Conservation (phyloP, 106 monocot species). For the Triglochin maritima region DNA sequence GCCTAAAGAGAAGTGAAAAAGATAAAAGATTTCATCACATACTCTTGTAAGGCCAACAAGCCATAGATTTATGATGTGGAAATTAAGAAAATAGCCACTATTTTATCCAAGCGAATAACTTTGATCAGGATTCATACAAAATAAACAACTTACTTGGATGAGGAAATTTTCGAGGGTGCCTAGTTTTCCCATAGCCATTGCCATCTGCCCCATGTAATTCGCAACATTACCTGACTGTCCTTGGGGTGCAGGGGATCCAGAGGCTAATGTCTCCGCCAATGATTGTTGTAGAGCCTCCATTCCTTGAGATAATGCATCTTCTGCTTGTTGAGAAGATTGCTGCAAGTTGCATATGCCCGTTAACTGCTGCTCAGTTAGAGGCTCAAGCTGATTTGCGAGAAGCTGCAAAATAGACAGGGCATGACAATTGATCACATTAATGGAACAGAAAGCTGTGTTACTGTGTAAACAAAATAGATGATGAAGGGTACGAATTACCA, state of each 20-base stretch:
- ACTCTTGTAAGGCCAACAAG: neutral
- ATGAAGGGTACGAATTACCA: neutral
- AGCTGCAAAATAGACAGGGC: conserved; percentile 6
- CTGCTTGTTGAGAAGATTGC: conserved; percentile 88
- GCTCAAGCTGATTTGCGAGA: conserved; percentile 36
- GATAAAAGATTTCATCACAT: neutral
- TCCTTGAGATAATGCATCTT: conserved; percentile 87
- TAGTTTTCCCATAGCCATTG: conserved; percentile 97
- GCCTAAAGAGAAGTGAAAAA: conserved; percentile 13
- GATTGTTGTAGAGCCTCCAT: conserved; percentile 88
- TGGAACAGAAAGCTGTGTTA: neutral
- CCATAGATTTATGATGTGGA: neutral
- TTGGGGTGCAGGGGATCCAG: conserved; percentile 50
- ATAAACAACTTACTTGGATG: conserved; percentile 37
- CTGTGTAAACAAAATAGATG: neutral
- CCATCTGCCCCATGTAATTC: conserved; percentile 98
- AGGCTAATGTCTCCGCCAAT: conserved; percentile 68
- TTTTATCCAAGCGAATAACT: neutral
- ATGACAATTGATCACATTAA: conserved; percentile 7
- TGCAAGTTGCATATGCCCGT: conserved; percentile 60
- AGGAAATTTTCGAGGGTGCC: conserved; percentile 85
- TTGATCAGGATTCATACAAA: neutral
- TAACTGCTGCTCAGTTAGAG: conserved; percentile 81
- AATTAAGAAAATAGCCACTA: no score
- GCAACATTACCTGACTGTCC: conserved; percentile 84